Evolutionary conservation across 129 eudicot genomes (phyloP).

Genomic region (Ambrosia trifida): DNA sequence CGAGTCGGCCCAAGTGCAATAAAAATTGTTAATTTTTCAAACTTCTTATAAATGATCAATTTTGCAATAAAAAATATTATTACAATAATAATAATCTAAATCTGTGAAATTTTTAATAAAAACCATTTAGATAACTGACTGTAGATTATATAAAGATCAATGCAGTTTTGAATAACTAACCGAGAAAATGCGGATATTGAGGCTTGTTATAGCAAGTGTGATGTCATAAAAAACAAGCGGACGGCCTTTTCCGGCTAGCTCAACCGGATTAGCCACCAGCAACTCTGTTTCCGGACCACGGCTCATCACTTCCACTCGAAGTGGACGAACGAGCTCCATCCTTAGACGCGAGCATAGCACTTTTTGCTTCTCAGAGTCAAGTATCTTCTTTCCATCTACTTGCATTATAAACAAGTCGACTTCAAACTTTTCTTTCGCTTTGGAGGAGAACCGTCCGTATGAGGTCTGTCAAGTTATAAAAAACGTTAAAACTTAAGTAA

Average conservation of each 20-base stretch:
- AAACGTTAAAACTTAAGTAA: background rate
- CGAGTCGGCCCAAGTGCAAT: too few species aligned
- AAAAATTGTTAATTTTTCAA: too few species aligned
- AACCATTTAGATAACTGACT: background rate
- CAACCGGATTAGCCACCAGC: constrained; percentile 54
- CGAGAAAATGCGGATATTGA: constrained; percentile 45
- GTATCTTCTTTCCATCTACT: constrained; percentile 46
- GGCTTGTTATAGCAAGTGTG: constrained; percentile 48
- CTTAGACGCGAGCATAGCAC: constrained; percentile 40
- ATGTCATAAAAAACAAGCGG: constrained; percentile 53
- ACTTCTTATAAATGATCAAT: too few species aligned
- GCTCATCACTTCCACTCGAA: constrained; percentile 44
- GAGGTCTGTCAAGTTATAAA: constrained; percentile 26
- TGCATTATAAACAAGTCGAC: constrained; percentile 48
- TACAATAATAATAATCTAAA: background rate
- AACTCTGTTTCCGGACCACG: constrained; percentile 58
- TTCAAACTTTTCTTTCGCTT: constrained; percentile 35
- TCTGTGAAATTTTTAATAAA: background rate
- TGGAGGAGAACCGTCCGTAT: constrained; percentile 42
- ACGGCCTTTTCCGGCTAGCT: constrained; percentile 49
- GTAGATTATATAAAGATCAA: background rate
- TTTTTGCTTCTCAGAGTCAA: constrained; percentile 44
- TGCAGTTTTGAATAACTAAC: constrained; percentile 24
- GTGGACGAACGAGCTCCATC: constrained; percentile 50
- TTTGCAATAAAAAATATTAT: too few species aligned